These are phyloP conservation scores for Taiozyma sp. DNA, from an alignment of 1,139 yeast species.

Conservation along the genomic window DNA sequence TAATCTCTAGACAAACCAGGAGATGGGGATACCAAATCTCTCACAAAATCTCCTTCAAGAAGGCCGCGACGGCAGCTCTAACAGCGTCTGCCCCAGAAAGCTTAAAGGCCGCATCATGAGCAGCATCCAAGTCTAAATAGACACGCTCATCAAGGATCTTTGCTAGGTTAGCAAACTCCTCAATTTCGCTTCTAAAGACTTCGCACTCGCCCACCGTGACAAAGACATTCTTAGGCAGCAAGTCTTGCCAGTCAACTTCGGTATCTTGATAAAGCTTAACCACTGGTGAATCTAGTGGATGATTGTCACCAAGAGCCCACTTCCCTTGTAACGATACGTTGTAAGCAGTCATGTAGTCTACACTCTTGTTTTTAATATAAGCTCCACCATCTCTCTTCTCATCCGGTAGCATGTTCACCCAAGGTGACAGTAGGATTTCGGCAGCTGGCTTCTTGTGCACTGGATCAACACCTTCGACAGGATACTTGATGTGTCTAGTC, in stretches of 20 bases:
- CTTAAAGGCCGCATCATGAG: not conserved
- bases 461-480: conserved; percentile 15
- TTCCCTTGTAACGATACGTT: conserved; percentile 26
- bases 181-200: conserved; percentile 21
- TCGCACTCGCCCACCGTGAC: conserved; percentile 37
- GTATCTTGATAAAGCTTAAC: conserved; percentile 18
- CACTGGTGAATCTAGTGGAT: conserved; percentile 19
- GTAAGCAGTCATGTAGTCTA: conserved; percentile 16
- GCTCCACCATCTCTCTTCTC: conserved; percentile 29
- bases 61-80: not conserved
- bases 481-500: conserved; percentile 31
- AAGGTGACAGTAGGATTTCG: conserved; percentile 36
- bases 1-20: too few species aligned
- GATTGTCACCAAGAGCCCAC: not conserved
- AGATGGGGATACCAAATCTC: not conserved
- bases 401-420: conserved; percentile 32
- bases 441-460: conserved; percentile 30
- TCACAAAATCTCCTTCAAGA: not conserved
- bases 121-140: not conserved
- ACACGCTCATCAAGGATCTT: not conserved
- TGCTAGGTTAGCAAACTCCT: not conserved
- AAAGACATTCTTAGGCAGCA: conserved; percentile 28
- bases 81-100: not conserved
- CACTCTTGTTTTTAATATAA: conserved; percentile 29
- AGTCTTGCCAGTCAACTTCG: conserved; percentile 28